phyloP scores from a whole-genome alignment of 768 basidiomycete species.

The Mycena rosella region DNA sequence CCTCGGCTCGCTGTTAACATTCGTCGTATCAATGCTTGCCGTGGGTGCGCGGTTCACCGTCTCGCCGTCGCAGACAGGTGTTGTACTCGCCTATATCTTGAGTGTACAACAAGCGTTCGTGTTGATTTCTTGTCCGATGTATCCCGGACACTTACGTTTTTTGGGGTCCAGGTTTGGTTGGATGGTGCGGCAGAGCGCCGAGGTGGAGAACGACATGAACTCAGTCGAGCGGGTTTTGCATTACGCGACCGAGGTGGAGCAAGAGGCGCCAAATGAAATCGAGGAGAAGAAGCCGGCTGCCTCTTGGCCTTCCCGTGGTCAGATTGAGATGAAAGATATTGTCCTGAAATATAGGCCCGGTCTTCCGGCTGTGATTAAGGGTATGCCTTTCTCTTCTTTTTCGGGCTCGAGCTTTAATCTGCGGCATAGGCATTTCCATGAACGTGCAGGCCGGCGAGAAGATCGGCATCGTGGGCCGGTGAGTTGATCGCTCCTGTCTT shows the following conservation, averaged over 20 bases:
- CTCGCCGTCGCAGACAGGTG: conserved; percentile 83
- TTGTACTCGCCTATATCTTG: conserved; percentile 84
- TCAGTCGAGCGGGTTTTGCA: conserved; percentile 88
- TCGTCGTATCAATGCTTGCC: conserved; percentile 84
- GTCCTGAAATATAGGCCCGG: conserved; percentile 88
- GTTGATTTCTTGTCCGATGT: background rate
- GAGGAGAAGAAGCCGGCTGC: conserved; percentile 69
- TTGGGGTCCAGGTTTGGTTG: conserved; percentile 74
- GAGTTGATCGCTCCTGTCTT: conserved; percentile 18
- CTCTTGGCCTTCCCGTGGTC: conserved; percentile 82
- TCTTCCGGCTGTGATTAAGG: conserved; percentile 90
- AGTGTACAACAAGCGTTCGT: conserved; percentile 77
- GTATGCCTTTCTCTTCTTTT: conserved; percentile 39
- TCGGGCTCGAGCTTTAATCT: background rate
- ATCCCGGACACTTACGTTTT: background rate
- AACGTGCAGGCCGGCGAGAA: conserved; percentile 81
- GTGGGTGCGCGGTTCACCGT: conserved; percentile 81
- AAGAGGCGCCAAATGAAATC: conserved; percentile 81
- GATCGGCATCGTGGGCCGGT: conserved; percentile 88
- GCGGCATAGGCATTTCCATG: conserved; percentile 71
- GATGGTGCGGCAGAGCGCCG: conserved; percentile 83
- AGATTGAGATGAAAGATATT: conserved; percentile 80
- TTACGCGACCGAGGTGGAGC: conserved; percentile 84
- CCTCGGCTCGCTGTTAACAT: conserved; percentile 77
- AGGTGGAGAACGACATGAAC: conserved; percentile 96